These are phyloP conservation scores for Chrysopogon serrulatus DNA, from an alignment of 176 grass and related monocot genomes.

Conservation along the genomic window DNA sequence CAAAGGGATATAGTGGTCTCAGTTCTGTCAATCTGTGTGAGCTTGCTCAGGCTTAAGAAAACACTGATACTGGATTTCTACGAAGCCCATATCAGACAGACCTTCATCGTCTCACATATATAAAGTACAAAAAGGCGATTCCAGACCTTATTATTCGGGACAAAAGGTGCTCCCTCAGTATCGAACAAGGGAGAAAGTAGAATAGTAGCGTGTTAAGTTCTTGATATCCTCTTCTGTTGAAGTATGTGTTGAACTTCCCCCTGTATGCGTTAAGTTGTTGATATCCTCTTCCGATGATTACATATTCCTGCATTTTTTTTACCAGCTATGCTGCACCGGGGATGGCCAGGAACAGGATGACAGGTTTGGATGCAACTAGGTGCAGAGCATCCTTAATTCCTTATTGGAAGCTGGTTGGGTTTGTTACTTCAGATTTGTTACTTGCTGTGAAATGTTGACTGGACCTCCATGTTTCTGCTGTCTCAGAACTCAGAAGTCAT, in stretches of 20 bases:
- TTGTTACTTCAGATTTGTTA: not conserved
- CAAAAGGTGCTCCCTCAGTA: not conserved
- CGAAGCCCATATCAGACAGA: conserved; percentile 1
- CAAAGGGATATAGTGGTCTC: not conserved
- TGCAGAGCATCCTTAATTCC: not conserved
- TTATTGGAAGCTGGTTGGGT: not conserved
- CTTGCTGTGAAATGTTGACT: not conserved
- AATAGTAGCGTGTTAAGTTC: not conserved
- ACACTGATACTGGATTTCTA: conserved; percentile 12
- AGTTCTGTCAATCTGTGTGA: not conserved
- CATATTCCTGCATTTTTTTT: not conserved
- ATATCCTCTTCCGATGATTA: not conserved
- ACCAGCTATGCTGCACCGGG: not conserved
- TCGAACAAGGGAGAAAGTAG: not conserved
- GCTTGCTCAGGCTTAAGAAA: not conserved
- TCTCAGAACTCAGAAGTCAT: not conserved
- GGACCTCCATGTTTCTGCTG: not conserved
- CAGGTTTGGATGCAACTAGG: not conserved
- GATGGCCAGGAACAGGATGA: not conserved
- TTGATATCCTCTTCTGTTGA: not conserved
- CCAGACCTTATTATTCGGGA: not conserved
- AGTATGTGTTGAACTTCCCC: not conserved
- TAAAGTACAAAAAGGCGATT: not conserved
- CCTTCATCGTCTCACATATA: conserved; percentile 1
- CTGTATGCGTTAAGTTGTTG: too few species aligned